Base-by-base conservation (phyloP, 805 yeast species). In the Kregervanrija fluxuum region DNA sequence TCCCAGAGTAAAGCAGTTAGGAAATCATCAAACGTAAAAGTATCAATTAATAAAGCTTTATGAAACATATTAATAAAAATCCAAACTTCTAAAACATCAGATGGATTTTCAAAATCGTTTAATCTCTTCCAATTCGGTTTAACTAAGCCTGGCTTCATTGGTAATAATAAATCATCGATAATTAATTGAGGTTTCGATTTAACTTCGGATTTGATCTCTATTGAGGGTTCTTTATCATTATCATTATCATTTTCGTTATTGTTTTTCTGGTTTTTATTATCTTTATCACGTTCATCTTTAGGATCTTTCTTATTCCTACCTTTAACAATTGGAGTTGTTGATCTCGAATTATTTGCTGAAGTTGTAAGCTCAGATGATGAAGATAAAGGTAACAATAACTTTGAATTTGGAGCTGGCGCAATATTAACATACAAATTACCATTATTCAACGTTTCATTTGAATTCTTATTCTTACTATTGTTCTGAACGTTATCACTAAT, bases 11-110 rank as follows among this genome's bases (percentile, higher is more conserved):
- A 59, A 10, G 78, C 80, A 44, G 77, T 75, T 8, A 82, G 57
- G 54, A 77, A 85, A 52, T 83, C 95, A 63, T 87, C 96, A 65
- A 84, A 85, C 0, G 91, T 81, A 54, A 85, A 81, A 0, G 83
- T 74, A 54, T 82, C 88, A n/a, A 88, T 63, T 5, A 73, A 57
- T 31, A 87, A 65, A 1, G 87, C 78, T 33, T 72, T 71, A 52
- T 79, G 77, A 60, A 80, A 87, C 41, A 85, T 72, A 58, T 85
- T 85, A 30, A 86, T 61, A 54, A 87, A 88, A 1, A 77, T 68
- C 95, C 95, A 88, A 3, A 74, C 60, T 54, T 85, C 90, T 17
- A 88, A 57, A 1, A 82, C 73, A 41, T 74, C 76, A 1, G 65
- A 59, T 11, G 58, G 51, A 36, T 62, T 56, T 13, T 54, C 49